Conservation (phyloP, 2,329 filamentous ascomycete species). For the Penicillium psychrosexuale region DNA sequence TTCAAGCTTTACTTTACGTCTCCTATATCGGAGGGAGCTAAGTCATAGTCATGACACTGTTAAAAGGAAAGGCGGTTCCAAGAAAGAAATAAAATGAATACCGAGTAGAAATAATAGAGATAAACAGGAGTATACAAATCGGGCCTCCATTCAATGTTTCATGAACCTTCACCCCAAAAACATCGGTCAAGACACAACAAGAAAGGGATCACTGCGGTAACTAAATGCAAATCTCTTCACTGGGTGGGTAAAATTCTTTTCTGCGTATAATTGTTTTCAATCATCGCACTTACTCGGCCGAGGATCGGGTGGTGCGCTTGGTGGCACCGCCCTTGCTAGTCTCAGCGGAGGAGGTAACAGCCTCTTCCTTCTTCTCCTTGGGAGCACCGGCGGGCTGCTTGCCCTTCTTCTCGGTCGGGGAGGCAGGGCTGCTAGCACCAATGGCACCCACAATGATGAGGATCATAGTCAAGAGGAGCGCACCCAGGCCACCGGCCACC, state of each 20-base stretch:
- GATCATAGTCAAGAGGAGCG: conserved; percentile 66
- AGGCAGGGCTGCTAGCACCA: conserved; percentile 57
- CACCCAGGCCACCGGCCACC: conserved; percentile 75
- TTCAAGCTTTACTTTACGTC: background rate
- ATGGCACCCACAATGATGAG: conserved; percentile 67
- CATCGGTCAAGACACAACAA: conserved; percentile 5
- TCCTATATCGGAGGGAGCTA: background rate
- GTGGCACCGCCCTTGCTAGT: conserved; percentile 71
- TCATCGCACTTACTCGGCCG: conserved; percentile 33
- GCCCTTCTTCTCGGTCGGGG: conserved; percentile 68
- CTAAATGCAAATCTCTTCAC: conserved; percentile 7
- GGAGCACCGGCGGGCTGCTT: conserved; percentile 66
- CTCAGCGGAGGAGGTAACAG: conserved; percentile 59
- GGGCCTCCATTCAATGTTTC: conserved; percentile 1
- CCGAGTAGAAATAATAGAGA: conserved; percentile 1
- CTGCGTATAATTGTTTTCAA: conserved; percentile 1
- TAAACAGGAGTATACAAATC: conserved; percentile 9
- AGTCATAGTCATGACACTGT: background rate
- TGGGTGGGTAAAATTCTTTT: conserved; percentile 15
- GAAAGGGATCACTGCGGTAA: conserved; percentile 6
- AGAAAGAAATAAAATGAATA: background rate
- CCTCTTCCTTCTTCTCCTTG: conserved; percentile 65
- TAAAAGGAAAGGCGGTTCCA: background rate
- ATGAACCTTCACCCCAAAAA: background rate
- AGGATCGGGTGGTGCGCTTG: conserved; percentile 56